Evolutionary conservation across 768 basidiomycete species (phyloP).

Genomic region (Suillus alpinus): DNA sequence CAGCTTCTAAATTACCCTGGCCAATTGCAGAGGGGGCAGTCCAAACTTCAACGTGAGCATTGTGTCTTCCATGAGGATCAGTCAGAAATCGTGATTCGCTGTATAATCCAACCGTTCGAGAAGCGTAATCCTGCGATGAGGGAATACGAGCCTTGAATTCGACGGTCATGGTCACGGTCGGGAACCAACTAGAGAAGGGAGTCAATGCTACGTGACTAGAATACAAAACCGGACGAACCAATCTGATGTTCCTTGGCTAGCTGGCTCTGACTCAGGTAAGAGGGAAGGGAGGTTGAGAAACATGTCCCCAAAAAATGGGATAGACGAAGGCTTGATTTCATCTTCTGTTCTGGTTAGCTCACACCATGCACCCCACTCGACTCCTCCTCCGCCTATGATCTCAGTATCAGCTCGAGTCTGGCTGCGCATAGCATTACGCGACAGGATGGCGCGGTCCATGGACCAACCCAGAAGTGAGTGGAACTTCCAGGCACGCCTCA

Average conservation of each 20-base stretch:
- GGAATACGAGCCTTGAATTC: slow-evolving; percentile 67
- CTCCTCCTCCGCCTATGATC: slow-evolving; percentile 50
- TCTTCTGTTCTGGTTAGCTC: slow-evolving; percentile 45
- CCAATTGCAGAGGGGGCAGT: slow-evolving; percentile 57
- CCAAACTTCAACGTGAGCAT: slow-evolving; percentile 62
- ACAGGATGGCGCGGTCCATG: slow-evolving; percentile 38
- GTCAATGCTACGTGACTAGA: background rate
- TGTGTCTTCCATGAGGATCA: slow-evolving; percentile 55
- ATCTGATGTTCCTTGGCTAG: slow-evolving; percentile 15
- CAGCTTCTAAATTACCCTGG: slow-evolving; percentile 36
- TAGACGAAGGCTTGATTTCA: slow-evolving; percentile 42
- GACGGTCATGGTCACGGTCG: slow-evolving; percentile 57
- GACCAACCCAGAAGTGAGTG: slow-evolving; percentile 33
- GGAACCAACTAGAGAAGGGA: slow-evolving; percentile 48
- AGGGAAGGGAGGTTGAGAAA: slow-evolving; percentile 45
- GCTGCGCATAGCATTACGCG: slow-evolving; percentile 38
- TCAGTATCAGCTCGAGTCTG: slow-evolving; percentile 35
- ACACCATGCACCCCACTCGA: slow-evolving; percentile 57
- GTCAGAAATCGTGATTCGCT: slow-evolving; percentile 49
- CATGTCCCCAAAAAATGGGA: slow-evolving; percentile 59
- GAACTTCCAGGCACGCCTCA: slow-evolving; percentile 35
- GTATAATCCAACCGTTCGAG: slow-evolving; percentile 58
- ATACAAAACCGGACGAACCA: slow-evolving; percentile 13
- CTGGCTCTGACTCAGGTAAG: slow-evolving; percentile 45
- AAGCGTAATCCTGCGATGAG: slow-evolving; percentile 38